A percentile compares a stretch with the other conserved stretches of the same genome.
These are phyloP conservation scores for Penicillium oxalicum DNA, from an alignment of 2,329 filamentous ascomycete genomes.

Conservation along the genomic window DNA sequence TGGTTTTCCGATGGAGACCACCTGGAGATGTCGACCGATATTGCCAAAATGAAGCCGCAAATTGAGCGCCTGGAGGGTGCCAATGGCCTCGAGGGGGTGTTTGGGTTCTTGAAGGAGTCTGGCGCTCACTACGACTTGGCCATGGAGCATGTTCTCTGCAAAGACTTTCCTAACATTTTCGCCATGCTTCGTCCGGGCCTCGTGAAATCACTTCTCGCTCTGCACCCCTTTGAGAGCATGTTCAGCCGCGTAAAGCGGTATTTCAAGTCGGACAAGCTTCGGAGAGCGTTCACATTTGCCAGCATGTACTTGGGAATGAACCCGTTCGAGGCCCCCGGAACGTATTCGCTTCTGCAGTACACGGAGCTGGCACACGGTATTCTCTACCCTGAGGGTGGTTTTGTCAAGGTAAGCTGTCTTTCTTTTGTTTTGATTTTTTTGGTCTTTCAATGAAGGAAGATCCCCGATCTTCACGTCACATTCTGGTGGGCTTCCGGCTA, in stretches of 20 bases:
- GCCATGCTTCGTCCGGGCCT: conserved; percentile 56
- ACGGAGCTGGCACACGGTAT: conserved; percentile 71
- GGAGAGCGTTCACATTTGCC: conserved; percentile 68
- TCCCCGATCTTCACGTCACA: not conserved
- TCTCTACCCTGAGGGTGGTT: conserved; percentile 61
- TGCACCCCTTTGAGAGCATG: conserved; percentile 68
- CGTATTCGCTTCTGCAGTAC: conserved; percentile 68
- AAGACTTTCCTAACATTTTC: conserved; percentile 59
- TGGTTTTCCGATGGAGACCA: conserved; percentile 64
- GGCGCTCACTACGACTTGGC: conserved; percentile 66
- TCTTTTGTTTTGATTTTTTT: no score
- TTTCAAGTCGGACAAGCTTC: conserved; percentile 62
- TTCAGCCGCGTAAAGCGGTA: conserved; percentile 61
- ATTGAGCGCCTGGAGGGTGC: conserved; percentile 68
- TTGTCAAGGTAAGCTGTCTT: conserved; percentile 41
- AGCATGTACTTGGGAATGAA: conserved; percentile 83
- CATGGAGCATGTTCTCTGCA: conserved; percentile 58
- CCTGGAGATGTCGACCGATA: conserved; percentile 56
- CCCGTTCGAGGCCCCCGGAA: conserved; percentile 68
- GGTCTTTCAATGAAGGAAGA: no score
- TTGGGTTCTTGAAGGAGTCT: conserved; percentile 60
- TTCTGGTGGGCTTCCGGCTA: not conserved
- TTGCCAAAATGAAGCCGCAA: conserved; percentile 63
- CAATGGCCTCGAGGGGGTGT: conserved; percentile 63
- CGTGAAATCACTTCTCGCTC: conserved; percentile 50